A percentile compares a stretch with the other conserved stretches of the same genome.
These are phyloP conservation scores for Nemania sp. DNA, from an alignment of 2,329 filamentous ascomycete genomes.

Conservation along the genomic window DNA sequence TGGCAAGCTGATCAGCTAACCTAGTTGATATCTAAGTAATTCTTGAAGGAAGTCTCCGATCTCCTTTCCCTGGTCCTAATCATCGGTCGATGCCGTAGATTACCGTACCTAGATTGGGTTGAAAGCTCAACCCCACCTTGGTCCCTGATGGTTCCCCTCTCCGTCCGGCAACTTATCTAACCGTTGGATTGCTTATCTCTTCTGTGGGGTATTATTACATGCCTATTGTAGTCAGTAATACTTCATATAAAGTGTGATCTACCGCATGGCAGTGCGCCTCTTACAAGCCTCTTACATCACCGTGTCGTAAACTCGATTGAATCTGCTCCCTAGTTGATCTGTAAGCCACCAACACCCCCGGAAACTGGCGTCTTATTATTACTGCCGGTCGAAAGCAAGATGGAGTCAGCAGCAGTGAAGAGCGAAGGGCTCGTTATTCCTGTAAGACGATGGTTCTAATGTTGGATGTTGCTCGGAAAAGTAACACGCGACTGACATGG, in stretches of 20 bases:
- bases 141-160: conserved; percentile 10
- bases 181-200: conserved; percentile 19
- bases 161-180: not conserved
- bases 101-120: too few species aligned
- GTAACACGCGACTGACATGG: conserved; percentile 15
- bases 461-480: not conserved
- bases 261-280: not conserved
- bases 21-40: not conserved
- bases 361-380: not conserved
- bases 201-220: conserved; percentile 22
- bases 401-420: conserved; percentile 52
- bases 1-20: not conserved
- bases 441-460: conserved; percentile 42
- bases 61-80: not conserved
- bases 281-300: not conserved
- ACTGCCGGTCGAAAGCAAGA: conserved; percentile 26
- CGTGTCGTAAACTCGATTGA: not conserved
- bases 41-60: not conserved
- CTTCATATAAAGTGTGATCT: not conserved
- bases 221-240: conserved; percentile 12
- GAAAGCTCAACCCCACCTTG: conserved; percentile 19
- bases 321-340: too few species aligned
- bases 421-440: conserved; percentile 60
- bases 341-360: not conserved
- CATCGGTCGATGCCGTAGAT: not conserved